phyloP scores from a whole-genome alignment of 169 alveolate genomes.

The Eimeria necatrix region DNA sequence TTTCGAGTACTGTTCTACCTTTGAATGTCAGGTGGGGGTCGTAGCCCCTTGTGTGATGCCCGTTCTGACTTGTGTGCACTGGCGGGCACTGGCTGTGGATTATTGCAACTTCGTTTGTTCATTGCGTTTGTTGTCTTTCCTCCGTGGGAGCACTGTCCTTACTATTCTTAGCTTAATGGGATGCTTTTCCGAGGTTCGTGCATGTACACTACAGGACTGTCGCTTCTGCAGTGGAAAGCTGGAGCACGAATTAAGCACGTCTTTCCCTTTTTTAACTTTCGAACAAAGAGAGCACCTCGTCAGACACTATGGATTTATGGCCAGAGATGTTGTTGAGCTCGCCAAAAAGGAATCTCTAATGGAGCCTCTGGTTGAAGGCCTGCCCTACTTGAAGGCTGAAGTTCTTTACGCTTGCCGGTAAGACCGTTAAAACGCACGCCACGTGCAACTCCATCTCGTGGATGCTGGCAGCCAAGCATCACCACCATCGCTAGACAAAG shows the following conservation, averaged over 20 bases:
- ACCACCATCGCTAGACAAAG: no score
- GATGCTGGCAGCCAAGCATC: no score
- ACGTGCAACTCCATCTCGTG: no score
- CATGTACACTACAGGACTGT: background rate
- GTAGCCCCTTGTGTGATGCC: no score
- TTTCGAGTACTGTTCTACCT: no score
- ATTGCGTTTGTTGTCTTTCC: background rate
- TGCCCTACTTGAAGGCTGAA: constrained; percentile 86
- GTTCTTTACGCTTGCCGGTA: constrained; percentile 84
- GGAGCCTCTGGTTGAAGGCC: constrained; percentile 86
- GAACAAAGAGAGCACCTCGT: constrained; percentile 86
- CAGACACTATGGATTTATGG: constrained; percentile 87
- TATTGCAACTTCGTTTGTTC: no score
- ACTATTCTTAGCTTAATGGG: background rate
- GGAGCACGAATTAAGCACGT: background rate
- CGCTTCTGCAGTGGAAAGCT: background rate
- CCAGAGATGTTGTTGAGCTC: constrained; percentile 86
- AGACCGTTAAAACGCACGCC: background rate
- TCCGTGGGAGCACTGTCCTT: background rate
- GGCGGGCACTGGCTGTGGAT: no score
- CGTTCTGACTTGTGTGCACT: no score
- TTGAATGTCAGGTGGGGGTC: no score
- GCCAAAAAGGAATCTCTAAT: constrained; percentile 83
- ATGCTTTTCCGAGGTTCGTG: background rate
- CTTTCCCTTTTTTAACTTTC: constrained; percentile 62